A percentile compares a stretch with the other conserved stretches of the same genome.
Conservation (phyloP, 192 early-diverging fungal genomes). For the Jimgerdemannia flammicorona region DNA sequence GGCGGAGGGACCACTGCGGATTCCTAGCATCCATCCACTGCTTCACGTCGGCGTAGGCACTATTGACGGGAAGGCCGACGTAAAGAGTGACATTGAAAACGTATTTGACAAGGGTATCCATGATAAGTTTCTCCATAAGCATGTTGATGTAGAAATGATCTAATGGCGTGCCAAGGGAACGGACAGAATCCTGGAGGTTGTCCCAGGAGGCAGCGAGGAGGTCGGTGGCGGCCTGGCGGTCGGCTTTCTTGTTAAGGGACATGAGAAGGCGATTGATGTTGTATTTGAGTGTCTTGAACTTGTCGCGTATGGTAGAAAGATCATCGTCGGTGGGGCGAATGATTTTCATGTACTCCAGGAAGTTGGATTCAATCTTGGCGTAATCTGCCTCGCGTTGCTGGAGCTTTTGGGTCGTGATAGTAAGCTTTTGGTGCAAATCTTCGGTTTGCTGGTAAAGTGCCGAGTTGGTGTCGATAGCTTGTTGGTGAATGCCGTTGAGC, state of each 20-base stretch:
- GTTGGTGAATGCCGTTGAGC: background rate
- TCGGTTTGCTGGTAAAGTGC: background rate
- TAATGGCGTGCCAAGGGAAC: conserved; percentile 8
- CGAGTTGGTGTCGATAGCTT: background rate
- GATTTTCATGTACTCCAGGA: conserved; percentile 26
- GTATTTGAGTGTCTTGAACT: conserved; percentile 30
- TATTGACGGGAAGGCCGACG: conserved; percentile 29
- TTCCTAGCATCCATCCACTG: conserved; percentile 23
- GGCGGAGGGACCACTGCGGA: conserved; percentile 21
- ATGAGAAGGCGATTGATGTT: conserved; percentile 24
- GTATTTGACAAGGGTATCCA: conserved; percentile 20
- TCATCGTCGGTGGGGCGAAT: conserved; percentile 39
- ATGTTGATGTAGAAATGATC: conserved; percentile 28
- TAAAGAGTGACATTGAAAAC: conserved; percentile 30
- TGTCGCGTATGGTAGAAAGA: conserved; percentile 34
- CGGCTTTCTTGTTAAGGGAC: conserved; percentile 36
- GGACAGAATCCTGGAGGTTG: conserved; percentile 14
- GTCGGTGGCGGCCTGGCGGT: conserved; percentile 21
- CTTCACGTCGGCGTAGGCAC: conserved; percentile 20
- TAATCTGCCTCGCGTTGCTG: conserved; percentile 30
- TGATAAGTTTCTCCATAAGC: conserved; percentile 29
- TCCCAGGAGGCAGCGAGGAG: conserved; percentile 27
- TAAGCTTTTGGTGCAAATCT: background rate
- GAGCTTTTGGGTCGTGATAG: background rate
- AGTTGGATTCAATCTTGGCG: conserved; percentile 28